These are phyloP conservation scores for Psilocybe azurescens DNA, from an alignment of 768 basidiomycete species.

Conservation along the genomic window DNA sequence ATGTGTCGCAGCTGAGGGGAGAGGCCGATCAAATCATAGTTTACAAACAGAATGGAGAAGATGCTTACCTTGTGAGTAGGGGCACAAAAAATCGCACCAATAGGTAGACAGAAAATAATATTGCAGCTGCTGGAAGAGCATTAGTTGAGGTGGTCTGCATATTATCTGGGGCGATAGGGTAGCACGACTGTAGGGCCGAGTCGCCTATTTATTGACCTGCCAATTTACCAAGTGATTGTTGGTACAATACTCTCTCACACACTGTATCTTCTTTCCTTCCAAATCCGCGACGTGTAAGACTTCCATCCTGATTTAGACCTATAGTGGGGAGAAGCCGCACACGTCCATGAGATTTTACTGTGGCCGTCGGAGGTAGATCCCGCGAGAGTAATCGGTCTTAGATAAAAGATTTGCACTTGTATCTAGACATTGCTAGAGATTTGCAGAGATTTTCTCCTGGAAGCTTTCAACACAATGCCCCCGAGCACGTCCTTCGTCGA, in stretches of 20 bases:
- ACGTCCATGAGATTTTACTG: not conserved
- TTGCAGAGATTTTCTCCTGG: no score
- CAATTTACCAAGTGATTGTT: constrained; percentile 1
- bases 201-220: not conserved
- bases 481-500: no score
- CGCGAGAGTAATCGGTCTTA: constrained; percentile 7
- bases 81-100: not conserved
- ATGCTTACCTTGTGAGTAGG: constrained; percentile 2
- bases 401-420: not conserved
- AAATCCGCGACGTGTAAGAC: not conserved
- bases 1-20: constrained; percentile 20
- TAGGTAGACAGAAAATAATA: not conserved
- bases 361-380: not conserved
- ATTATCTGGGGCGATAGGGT: not conserved
- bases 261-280: not conserved
- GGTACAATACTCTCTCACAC: not conserved
- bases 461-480: no score
- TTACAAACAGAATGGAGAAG: not conserved
- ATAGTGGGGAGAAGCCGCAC: not conserved
- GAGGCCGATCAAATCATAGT: not conserved
- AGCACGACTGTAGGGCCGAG: not conserved
- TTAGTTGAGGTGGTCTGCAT: not conserved
- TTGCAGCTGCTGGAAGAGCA: not conserved
- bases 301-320: not conserved
- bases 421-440: not conserved